These are phyloP conservation scores for Neoboletus subvelutipes DNA, from an alignment of 768 basidiomycete species.

Conservation along the genomic window DNA sequence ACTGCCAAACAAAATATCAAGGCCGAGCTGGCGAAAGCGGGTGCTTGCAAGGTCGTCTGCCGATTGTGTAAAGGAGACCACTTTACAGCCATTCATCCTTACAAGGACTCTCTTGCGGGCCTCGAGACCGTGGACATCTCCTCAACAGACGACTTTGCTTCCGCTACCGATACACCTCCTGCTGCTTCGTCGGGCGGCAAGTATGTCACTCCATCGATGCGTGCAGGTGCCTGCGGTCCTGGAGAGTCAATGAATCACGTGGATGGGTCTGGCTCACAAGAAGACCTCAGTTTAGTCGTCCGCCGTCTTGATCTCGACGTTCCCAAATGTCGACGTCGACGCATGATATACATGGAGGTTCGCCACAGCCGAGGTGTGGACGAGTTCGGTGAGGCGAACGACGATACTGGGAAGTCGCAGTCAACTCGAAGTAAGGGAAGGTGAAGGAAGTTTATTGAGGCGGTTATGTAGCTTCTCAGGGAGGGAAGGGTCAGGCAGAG, in stretches of 20 bases:
- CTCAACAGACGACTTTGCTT: conserved; percentile 36
- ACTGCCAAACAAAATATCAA: conserved; percentile 66
- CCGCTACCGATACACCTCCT: conserved; percentile 33
- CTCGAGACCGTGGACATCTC: conserved; percentile 56
- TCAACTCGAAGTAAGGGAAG: too few relatives aligned
- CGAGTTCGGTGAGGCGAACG: too few relatives aligned
- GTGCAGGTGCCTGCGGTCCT: conserved; percentile 60
- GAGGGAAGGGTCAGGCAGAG: too few relatives aligned
- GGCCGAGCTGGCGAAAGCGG: conserved; percentile 63
- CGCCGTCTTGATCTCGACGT: too few relatives aligned
- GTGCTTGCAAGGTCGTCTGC: conserved; percentile 87
- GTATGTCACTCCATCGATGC: conserved; percentile 92
- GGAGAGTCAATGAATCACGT: conserved; percentile 68
- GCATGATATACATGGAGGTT: too few relatives aligned
- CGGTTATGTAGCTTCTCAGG: too few relatives aligned
- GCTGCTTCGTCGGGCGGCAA: too few relatives aligned
- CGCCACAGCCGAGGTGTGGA: too few relatives aligned
- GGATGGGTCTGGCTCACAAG: conserved; percentile 58
- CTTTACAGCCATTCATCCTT: conserved; percentile 98
- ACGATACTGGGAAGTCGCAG: too few relatives aligned
- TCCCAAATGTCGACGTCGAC: too few relatives aligned
- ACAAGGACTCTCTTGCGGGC: conserved; percentile 88
- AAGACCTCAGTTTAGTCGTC: too few relatives aligned
- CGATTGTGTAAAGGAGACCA: conserved; percentile 95
- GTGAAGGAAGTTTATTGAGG: too few relatives aligned